Evolutionary conservation across 2,329 filamentous ascomycete species (phyloP).

Genomic region (Penicillium sp.): DNA sequence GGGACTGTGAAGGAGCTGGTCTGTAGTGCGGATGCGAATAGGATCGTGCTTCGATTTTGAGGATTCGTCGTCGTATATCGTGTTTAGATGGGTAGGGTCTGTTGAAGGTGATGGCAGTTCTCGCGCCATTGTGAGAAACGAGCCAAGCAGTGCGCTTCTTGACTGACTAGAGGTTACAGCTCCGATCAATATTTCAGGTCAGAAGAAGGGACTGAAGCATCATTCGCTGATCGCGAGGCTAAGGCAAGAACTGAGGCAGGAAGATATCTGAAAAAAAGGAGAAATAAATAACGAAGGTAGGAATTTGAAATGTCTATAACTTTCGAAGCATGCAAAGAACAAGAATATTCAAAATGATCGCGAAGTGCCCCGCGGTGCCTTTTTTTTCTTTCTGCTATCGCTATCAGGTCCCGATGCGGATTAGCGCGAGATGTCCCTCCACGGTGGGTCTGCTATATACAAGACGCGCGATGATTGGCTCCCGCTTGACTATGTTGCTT

Average conservation of each 20-base stretch:
- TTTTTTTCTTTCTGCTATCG: constrained; percentile 11
- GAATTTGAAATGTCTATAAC: background rate
- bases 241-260: background rate
- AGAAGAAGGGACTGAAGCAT: background rate
- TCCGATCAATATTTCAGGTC: background rate
- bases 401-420: constrained; percentile 8
- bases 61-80: constrained; percentile 29
- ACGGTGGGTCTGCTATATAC: background rate
- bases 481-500: background rate
- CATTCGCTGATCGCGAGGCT: background rate
- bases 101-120: background rate
- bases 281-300: background rate
- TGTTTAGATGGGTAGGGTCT: constrained; percentile 17
- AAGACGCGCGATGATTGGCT: background rate
- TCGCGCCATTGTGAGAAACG: background rate
- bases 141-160: background rate
- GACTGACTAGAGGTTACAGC: background rate
- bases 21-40: constrained; percentile 30
- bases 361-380: constrained; percentile 7
- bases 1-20: constrained; percentile 31
- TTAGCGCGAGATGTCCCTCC: constrained; percentile 4
- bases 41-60: constrained; percentile 30
- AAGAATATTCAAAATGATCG: background rate
- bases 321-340: background rate
- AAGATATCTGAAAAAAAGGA: background rate